Base-by-base conservation (phyloP, 192 early-diverging fungal genomes). In the Pilaira anomala region DNA sequence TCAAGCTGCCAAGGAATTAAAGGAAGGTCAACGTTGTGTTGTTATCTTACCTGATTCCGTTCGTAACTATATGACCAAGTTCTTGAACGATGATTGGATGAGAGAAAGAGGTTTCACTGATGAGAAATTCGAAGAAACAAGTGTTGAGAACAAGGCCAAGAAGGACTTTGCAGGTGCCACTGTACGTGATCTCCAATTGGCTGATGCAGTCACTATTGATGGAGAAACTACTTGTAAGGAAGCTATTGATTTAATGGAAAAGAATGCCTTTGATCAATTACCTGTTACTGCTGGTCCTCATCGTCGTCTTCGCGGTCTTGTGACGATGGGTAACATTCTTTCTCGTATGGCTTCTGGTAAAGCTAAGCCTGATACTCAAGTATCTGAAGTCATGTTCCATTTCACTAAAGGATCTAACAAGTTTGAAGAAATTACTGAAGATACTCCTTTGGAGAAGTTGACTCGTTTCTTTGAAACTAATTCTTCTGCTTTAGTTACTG, bases 41-140 rank as follows among this genome's bases (percentile, higher is more conserved):
- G 95, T 98, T 9, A 75, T 99, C n/a, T 75, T 99, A 49, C 89
- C 97, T 30, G 97, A 99, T 78, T 96, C 95, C 12, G 94, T 97
- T 61, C 85, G 96, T 59, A 99, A 99, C 83, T 99, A 98, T 85
- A 99, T 99, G 96, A 93, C 94, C 69, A 98, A 98, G 77, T 96
- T 96, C 80, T 87, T 99, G 72, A 95, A 91, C 76, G 97, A 98
- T 74, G 91, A 89, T 41, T 99, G 95, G 97, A 97, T 99, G 95
- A 84, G 85, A 61, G 71, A 73, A 54, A 85, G 87, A 74, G 93
- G 91, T 45, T 99, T 95, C 82, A 82, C 89, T 42, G 96, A 98
- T 72, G 82, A 85, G 18, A 74, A 76, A 56, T 84, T 88, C 60
- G 79, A 80, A 55, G 78, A 81, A 49, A 86, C 85, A 64, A 86